A percentile compares a stretch with the other conserved stretches of the same genome.
These are phyloP conservation scores for Penicillium simplicissimum DNA, from an alignment of 495 filamentous ascomycete species.

Conservation along the genomic window DNA sequence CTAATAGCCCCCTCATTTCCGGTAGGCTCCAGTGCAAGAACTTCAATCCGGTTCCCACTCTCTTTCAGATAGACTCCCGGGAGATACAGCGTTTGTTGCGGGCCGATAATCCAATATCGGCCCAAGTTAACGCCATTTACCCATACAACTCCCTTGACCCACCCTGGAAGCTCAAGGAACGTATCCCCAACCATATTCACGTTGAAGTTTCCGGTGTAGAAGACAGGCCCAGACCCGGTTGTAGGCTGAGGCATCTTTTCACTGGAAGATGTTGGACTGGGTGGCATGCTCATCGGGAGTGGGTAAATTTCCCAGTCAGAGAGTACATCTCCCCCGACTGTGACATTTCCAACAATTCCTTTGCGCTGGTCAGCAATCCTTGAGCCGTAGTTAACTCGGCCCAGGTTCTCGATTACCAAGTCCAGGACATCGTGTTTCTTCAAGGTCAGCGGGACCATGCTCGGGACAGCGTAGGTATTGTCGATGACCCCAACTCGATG, in stretches of 20 bases:
- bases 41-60: slow-evolving; percentile 37
- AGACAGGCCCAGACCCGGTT: slow-evolving; percentile 30
- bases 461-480: slow-evolving; percentile 39
- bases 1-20: slow-evolving; percentile 27
- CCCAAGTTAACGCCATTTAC: slow-evolving; percentile 50
- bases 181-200: slow-evolving; percentile 38
- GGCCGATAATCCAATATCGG: slow-evolving; percentile 48
- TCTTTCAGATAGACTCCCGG: slow-evolving; percentile 35
- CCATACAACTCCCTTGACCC: slow-evolving; percentile 48
- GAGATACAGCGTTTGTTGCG: slow-evolving; percentile 50
- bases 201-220: slow-evolving; percentile 41
- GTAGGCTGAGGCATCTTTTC: slow-evolving; percentile 11
- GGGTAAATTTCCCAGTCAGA: slow-evolving; percentile 42
- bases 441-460: slow-evolving; percentile 31
- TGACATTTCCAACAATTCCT: slow-evolving; percentile 48
- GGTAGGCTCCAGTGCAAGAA: slow-evolving; percentile 46
- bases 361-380: slow-evolving; percentile 45
- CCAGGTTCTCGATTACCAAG: slow-evolving; percentile 49
- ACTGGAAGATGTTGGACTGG: slow-evolving; percentile 3
- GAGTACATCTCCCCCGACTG: slow-evolving; percentile 31
- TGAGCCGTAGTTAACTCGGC: slow-evolving; percentile 46
- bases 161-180: slow-evolving; percentile 41
- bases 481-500: slow-evolving; percentile 43
- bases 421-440: slow-evolving; percentile 39
- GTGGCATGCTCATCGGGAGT: slow-evolving; percentile 31